Base-by-base conservation (phyloP, 2,329 filamentous ascomycete species). In the Cryphonectria nitschkei region DNA sequence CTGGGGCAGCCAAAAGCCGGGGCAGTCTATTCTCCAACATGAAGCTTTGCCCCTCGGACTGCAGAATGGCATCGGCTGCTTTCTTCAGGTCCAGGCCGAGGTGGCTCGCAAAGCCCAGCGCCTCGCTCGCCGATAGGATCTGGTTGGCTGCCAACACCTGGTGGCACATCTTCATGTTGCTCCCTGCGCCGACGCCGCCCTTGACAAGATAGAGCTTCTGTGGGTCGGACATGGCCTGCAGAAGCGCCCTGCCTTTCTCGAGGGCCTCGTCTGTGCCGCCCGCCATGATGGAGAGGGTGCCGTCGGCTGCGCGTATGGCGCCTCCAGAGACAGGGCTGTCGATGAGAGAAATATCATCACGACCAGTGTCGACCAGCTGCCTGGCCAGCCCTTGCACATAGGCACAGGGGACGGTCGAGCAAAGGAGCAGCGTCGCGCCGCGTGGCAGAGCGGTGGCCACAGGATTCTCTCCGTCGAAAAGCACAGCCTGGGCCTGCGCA, bases 231-330 rank as follows among this genome's bases (percentile, higher is more conserved):
- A 95, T 88, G 74, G 87, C 86, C 67, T 88, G 83, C 2, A 94
- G 83, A 1, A 94, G 80, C 64, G 84, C 85, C 32, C 83, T 84
- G 0, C 86, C 90, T 70, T 86, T 86, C 46, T 84, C 82, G 1
- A 93, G 80, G 6, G 88, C 88, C 2, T 82, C 84, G 0, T 87
- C 84, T 0, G 86, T 82, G 0, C 85, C 90, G 1, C 89, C 89
- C 0, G 90, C 90, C 87, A 95, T 93, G 77, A 95, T 94, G 8
- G 90, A 92, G 58, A 94, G 81, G 0, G 91, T 93, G 3, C 92
- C 92, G 65, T 91, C 87, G 0, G 90, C 90, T 1, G 92, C 92
- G 46, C 92, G 85, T 13, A 86, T 84, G 0, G 90, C 88, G 1
- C 92, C 92, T 0, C 92, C 92, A 0, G 90, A 93, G 0, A 94